Base-by-base conservation (phyloP, 1,139 yeast genomes). In the Meyerozyma elateridarum region DNA sequence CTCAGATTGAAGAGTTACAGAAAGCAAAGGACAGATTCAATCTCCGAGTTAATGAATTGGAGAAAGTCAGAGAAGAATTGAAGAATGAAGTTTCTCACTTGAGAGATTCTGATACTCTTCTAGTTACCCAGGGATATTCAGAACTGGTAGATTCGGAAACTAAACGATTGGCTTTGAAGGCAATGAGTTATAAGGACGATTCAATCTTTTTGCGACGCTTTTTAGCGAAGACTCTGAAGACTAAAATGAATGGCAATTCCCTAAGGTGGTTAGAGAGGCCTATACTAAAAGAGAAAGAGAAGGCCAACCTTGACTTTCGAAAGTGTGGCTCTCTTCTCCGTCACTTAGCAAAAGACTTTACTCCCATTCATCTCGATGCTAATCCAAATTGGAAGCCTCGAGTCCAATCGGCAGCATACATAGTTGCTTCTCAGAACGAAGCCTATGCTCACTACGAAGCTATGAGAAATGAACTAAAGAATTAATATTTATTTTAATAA, bases 401-500 rank as follows among this genome's bases (percentile, higher is more conserved):
- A 8, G 5, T 11, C 8, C 12, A 24, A 13, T 15, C 4, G 13
- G n/a, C 18, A 15, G 27, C 8, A n/a, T 24, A 15, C 19, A n/a
- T 21, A 15, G 15, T 19, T 15, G 11, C 20, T 2, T 8, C 15
- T 11, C 26, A 21, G 15, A 19, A 19, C 11, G 19, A 19, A 6
- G 4, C n/a, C 14, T 2, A 11, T 9, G 6, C 18, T 4, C 26
- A 27, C 15, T 13, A 20, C 25, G 19, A 22, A 18, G 26, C 14
- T 5, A 19, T 29, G 31, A 22, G 31, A 21, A 12, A 16, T 15
- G 9, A n/a, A n/a, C n/a, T n/a, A n/a, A n/a, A n/a, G n/a, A n/a
- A n/a, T n/a, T n/a, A n/a, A n/a, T n/a, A n/a, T n/a, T n/a, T n/a
- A n/a, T n/a, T n/a, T n/a, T n/a, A n/a, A n/a, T n/a, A n/a, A n/a